Evolutionary conservation across 805 yeast genomes (phyloP), one percentile per base, ranked within the genome.

Genomic region (Kluyveromyces dobzhanskii): DNA sequence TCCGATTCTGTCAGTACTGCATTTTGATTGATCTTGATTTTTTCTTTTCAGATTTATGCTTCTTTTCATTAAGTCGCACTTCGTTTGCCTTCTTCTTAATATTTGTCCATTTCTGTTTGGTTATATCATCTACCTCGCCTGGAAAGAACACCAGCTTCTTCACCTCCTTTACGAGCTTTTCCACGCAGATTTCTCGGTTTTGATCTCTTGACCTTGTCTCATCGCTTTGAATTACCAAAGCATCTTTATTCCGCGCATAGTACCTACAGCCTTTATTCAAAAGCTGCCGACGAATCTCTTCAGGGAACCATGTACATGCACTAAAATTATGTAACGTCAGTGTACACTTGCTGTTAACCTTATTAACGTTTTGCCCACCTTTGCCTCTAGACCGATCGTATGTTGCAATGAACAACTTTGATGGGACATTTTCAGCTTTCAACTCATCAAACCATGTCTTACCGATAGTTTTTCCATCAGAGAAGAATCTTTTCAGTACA

Each of bases 291-390:
- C 68, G 57, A 2, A 80, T 61, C 4, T 69, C 68, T 4, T 40
- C 44, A 1, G 92, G 90, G 3, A 83, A 67, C 87, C 88, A 81
- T 4, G 51, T 43, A 1, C 71, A 70, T 1, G 51, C 45, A 2
- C 67, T 57, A 71, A 85, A 70, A 26, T 65, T 55, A 4, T 57
- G 57, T 0, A 79, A 49, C 4, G 73, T 62, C 14, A 85, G 53
- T 0, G 85, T 78, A 6, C 87, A 85, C 50, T 84, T 41, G 62
- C 66, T 53, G 44, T 71, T 70, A 8, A 78, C 68, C 49, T 85
- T 85, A 57, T 85, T 85, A 9, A 85, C 94, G 51, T 85, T 80
- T 49, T 85, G 94, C 0, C 95, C 95, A 1, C 95, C 94, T 0
- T 94, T 85, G 0, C 94, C 94, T 25, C 87, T 75, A 0, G 92